Conservation (phyloP, 2,329 filamentous ascomycete species). For the Exophiala phaeomuriformis region DNA sequence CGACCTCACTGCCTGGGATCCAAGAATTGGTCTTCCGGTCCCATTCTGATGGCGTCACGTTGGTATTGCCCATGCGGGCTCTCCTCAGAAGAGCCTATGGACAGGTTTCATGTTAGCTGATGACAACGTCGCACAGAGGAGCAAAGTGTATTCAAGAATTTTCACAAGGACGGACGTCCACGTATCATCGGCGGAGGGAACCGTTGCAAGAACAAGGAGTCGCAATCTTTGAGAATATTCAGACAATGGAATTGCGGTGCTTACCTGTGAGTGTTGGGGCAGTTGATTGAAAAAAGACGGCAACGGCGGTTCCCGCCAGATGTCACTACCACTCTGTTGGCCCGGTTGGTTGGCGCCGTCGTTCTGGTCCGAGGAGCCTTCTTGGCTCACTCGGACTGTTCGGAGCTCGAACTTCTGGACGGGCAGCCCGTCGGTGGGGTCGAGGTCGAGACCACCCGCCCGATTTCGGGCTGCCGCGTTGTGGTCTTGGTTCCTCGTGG, state of each 20-base stretch:
- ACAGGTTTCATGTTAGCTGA: neutral
- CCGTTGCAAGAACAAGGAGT: neutral
- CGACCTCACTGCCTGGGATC: conserved; percentile 27
- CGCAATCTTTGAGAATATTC: conserved; percentile 38
- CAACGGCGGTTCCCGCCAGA: conserved; percentile 79
- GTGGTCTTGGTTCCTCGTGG: conserved; percentile 52
- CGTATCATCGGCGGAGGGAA: neutral
- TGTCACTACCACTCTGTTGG: conserved; percentile 33
- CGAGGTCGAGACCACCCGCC: conserved; percentile 53
- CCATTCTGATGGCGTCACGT: conserved; percentile 19
- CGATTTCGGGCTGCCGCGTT: conserved; percentile 36
- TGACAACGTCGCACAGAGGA: neutral
- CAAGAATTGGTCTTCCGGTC: conserved; percentile 21
- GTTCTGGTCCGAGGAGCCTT: conserved; percentile 40
- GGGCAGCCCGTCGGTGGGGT: conserved; percentile 67
- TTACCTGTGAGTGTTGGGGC: conserved; percentile 41
- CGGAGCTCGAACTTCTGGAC: conserved; percentile 84
- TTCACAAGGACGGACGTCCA: neutral
- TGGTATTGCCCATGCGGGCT: conserved; percentile 19
- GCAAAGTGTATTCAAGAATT: neutral
- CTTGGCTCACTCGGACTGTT: conserved; percentile 61
- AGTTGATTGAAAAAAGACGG: conserved; percentile 76
- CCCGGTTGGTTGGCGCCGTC: conserved; percentile 27
- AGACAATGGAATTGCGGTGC: neutral
- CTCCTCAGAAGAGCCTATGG: conserved; percentile 22